Conservation (phyloP, 257 asterid species). For the Nyctanthes arbortristis region DNA sequence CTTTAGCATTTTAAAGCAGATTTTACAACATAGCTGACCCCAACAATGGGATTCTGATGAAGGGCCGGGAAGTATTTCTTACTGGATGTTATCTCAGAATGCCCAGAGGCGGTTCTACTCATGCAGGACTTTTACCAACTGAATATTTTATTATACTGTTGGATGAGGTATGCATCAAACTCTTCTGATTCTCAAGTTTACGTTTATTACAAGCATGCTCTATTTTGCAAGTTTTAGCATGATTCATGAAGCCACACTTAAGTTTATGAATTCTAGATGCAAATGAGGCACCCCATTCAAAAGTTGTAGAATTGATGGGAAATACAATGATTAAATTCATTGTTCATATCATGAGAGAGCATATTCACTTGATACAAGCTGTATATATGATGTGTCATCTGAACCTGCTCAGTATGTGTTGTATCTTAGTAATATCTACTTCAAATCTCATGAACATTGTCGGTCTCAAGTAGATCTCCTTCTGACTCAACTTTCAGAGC, state of each 20-base stretch:
- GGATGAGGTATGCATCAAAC: conserved; percentile 65
- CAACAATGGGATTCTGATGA: conserved; percentile 68
- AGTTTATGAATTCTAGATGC: not conserved
- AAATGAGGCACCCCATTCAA: not conserved
- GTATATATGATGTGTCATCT: conserved; percentile 2
- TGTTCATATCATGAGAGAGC: conserved; percentile 6
- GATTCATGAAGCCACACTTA: not conserved
- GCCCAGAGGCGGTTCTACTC: conserved; percentile 48
- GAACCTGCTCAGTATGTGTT: conserved; percentile 3
- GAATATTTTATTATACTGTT: conserved; percentile 78
- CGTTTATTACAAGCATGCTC: not conserved
- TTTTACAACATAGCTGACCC: conserved; percentile 82
- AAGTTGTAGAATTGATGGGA: not conserved
- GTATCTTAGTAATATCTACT: conserved; percentile 1
- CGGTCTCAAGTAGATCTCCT: not conserved
- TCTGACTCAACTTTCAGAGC: not conserved
- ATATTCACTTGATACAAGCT: conserved; percentile 10
- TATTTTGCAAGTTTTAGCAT: conserved; percentile 6
- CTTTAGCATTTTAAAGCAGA: conserved; percentile 49
- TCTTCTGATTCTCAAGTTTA: conserved; percentile 11
- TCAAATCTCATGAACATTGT: conserved; percentile 5
- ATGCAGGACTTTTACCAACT: conserved; percentile 83
- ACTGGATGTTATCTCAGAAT: conserved; percentile 92
- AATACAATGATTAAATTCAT: conserved; percentile 13
- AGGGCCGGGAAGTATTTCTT: conserved; percentile 84